Evolutionary conservation across 352 stramenopile species (phyloP).

Genomic region (Phytophthora multivora): DNA sequence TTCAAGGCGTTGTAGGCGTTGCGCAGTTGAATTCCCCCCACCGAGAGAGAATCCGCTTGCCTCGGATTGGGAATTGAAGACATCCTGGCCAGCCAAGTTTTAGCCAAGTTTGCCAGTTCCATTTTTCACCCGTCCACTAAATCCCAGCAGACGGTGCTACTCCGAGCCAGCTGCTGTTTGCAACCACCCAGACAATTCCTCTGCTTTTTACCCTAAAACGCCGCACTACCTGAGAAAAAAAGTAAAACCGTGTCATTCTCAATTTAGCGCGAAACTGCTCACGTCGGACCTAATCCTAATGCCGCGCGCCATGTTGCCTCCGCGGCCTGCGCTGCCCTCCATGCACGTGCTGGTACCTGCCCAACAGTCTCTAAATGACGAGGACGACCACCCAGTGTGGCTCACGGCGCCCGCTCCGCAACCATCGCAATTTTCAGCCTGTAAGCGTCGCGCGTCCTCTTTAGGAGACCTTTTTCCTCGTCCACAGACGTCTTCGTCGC

Average conservation of each 20-base stretch:
- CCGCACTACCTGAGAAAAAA: slow-evolving; percentile 1
- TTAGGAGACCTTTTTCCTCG: slow-evolving; percentile 52
- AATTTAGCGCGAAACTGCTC: slow-evolving; percentile 4
- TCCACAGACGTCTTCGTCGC: slow-evolving; percentile 24
- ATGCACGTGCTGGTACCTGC: slow-evolving; percentile 9
- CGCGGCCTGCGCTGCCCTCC: slow-evolving; percentile 15
- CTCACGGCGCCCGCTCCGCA: slow-evolving; percentile 5
- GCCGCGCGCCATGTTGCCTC: slow-evolving; percentile 17
- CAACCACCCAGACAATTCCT: slow-evolving; percentile 4
- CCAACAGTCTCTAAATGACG: slow-evolving; percentile 3
- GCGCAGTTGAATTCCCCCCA: background rate
- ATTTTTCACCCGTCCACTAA: slow-evolving; percentile 19
- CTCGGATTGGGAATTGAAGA: slow-evolving; percentile 8
- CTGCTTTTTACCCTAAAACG: slow-evolving; percentile 18
- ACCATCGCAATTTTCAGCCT: slow-evolving; percentile 14
- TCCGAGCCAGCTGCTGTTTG: slow-evolving; percentile 21
- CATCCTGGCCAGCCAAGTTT: slow-evolving; percentile 23
- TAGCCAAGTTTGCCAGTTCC: background rate
- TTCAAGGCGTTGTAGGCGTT: slow-evolving; percentile 1
- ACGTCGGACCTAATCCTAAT: slow-evolving; percentile 5
- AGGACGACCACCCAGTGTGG: slow-evolving; percentile 23
- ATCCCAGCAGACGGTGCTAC: slow-evolving; percentile 10
- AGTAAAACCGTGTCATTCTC: slow-evolving; percentile 5
- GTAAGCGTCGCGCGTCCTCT: slow-evolving; percentile 62
- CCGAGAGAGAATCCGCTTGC: slow-evolving; percentile 15